These are phyloP conservation scores for Neurospora sp. DNA, from an alignment of 495 filamentous ascomycete genomes.

Conservation along the genomic window DNA sequence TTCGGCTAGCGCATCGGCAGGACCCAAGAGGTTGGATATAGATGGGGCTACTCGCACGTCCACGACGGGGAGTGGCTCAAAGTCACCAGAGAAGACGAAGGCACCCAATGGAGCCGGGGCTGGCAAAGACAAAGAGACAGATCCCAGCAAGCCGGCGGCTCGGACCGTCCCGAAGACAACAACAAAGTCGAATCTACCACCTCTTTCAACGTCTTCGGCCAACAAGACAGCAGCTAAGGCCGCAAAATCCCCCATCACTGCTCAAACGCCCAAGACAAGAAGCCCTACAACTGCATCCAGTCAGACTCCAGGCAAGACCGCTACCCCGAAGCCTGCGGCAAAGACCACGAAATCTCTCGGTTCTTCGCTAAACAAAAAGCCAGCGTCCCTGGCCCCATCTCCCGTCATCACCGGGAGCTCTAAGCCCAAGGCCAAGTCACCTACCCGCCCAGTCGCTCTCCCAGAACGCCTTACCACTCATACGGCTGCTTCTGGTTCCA, in stretches of 20 bases:
- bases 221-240: slow-evolving; percentile 27
- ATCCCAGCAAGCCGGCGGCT: slow-evolving; percentile 32
- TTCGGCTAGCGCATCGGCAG: slow-evolving; percentile 1
- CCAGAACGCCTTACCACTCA: slow-evolving; percentile 52
- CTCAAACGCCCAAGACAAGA: slow-evolving; percentile 16
- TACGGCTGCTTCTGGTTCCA: slow-evolving; percentile 52
- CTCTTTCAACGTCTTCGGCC: slow-evolving; percentile 18
- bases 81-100: background rate
- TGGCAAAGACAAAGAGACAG: slow-evolving; percentile 13
- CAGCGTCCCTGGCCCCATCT: slow-evolving; percentile 23
- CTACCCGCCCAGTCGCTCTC: slow-evolving; percentile 52
- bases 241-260: slow-evolving; percentile 27
- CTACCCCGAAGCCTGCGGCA: slow-evolving; percentile 19
- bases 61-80: background rate
- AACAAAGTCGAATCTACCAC: slow-evolving; percentile 21
- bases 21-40: background rate
- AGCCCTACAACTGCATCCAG: slow-evolving; percentile 17
- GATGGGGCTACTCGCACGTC: background rate
- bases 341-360: slow-evolving; percentile 18
- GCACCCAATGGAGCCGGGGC: slow-evolving; percentile 4
- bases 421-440: slow-evolving; percentile 55
- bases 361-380: slow-evolving; percentile 23
- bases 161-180: slow-evolving; percentile 29
- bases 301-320: slow-evolving; percentile 15
- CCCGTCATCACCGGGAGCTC: slow-evolving; percentile 32